Percentiles rank a stretch among this genome's conserved stretches.
Conservation (phyloP, 2,329 filamentous ascomycete genomes). For the Colletotrichum sp. region DNA sequence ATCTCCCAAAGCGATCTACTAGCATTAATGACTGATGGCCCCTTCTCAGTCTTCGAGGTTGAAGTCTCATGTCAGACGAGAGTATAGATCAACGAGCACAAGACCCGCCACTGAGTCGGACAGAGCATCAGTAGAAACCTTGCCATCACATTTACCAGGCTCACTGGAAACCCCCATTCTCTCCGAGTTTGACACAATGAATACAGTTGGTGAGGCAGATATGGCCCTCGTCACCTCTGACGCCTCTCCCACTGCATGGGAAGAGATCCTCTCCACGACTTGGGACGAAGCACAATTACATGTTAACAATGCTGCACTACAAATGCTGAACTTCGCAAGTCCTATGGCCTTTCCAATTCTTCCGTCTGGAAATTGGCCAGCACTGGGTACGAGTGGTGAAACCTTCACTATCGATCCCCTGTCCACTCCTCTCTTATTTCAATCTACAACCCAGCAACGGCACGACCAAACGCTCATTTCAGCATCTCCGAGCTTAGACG, state of each 20-base stretch:
- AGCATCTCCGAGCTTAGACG: background rate
- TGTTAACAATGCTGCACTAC: background rate
- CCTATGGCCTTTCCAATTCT: background rate
- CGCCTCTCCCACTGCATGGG: background rate
- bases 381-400: background rate
- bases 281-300: background rate
- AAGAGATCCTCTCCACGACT: background rate
- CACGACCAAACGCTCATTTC: background rate
- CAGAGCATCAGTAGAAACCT: background rate
- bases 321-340: background rate
- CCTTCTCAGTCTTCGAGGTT: background rate
- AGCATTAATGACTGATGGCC: background rate
- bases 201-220: background rate
- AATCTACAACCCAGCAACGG: background rate
- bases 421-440: background rate
- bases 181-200: background rate
- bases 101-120: background rate
- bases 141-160: background rate
- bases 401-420: background rate
- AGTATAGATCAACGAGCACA: background rate
- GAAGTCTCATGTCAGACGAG: background rate
- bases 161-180: background rate
- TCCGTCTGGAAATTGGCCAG: background rate
- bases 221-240: background rate
- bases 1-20: background rate